Conservation (phyloP, 2,329 filamentous ascomycete genomes). For the Aureobasidium namibiae region DNA sequence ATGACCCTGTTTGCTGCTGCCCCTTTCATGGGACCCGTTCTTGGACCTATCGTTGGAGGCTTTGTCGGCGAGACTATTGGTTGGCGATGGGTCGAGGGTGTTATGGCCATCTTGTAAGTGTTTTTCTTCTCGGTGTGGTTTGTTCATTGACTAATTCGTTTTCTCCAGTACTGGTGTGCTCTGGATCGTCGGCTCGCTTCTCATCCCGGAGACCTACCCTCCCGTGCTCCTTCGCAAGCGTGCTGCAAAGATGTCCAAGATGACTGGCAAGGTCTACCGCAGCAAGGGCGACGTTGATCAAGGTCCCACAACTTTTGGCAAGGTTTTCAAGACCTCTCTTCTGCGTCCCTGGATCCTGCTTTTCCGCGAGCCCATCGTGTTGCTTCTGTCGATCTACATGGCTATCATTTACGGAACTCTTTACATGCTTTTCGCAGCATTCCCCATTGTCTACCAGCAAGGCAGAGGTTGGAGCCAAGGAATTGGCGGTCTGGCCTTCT, state of each 20-base stretch:
- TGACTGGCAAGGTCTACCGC: constrained; percentile 49
- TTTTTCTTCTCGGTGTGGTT: background rate
- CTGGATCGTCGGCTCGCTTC: constrained; percentile 45
- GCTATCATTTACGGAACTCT: constrained; percentile 48
- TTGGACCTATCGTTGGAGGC: constrained; percentile 64
- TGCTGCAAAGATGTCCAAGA: constrained; percentile 42
- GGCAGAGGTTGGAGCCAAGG: constrained; percentile 51
- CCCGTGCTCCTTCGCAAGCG: constrained; percentile 49
- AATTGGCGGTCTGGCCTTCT: constrained; percentile 56
- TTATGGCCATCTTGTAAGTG: constrained; percentile 48
- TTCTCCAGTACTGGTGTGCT: constrained; percentile 42
- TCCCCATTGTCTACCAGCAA: constrained; percentile 55
- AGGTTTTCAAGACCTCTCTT: constrained; percentile 49
- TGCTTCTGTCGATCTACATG: constrained; percentile 58
- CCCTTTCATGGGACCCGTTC: constrained; percentile 58
- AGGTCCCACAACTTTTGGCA: constrained; percentile 26
- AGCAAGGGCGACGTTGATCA: constrained; percentile 37
- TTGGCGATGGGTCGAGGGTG: constrained; percentile 61
- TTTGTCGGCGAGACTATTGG: constrained; percentile 56
- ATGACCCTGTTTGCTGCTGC: constrained; percentile 58
- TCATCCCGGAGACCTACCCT: constrained; percentile 53
- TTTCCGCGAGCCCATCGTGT: constrained; percentile 61
- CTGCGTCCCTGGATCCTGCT: constrained; percentile 61
- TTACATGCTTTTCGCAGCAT: constrained; percentile 43
- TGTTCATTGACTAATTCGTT: background rate